phyloP scores from a whole-genome alignment of 1,284 basidiomycete species.

The Violaceomyces palustris region DNA sequence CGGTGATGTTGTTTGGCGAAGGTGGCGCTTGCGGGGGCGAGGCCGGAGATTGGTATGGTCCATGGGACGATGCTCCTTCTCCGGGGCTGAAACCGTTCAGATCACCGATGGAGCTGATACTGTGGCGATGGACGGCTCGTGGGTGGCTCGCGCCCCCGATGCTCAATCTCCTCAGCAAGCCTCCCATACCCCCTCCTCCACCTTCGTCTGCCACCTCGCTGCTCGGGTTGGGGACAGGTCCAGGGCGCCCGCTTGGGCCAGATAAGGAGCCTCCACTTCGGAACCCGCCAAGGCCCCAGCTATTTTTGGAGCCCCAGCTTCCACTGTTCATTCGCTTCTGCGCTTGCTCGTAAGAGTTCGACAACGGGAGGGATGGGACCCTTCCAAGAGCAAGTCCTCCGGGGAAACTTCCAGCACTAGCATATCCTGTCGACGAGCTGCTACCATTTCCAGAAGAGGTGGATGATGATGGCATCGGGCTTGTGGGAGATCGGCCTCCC shows the following conservation, averaged over 20 bases:
- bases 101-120: background rate
- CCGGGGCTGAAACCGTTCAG: background rate
- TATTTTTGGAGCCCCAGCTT: conserved; percentile 28
- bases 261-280: background rate
- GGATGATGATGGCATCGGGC: conserved; percentile 17
- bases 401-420: background rate
- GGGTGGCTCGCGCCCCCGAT: conserved; percentile 12
- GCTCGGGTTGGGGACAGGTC: background rate
- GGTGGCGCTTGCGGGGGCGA: background rate
- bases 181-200: conserved; percentile 21
- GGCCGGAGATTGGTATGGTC: background rate
- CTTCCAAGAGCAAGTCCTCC: conserved; percentile 14
- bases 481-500: conserved; percentile 16
- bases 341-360: conserved; percentile 30
- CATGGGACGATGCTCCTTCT: too few relatives aligned
- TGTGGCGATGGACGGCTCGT: background rate
- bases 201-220: background rate
- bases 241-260: background rate
- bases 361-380: conserved; percentile 30
- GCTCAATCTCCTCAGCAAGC: conserved; percentile 33
- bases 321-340: conserved; percentile 36
- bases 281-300: conserved; percentile 5
- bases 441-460: background rate
- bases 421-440: background rate
- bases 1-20: conserved; percentile 3